Conservation (phyloP, 1,284 basidiomycete genomes). For the Irpex rosettiformis region DNA sequence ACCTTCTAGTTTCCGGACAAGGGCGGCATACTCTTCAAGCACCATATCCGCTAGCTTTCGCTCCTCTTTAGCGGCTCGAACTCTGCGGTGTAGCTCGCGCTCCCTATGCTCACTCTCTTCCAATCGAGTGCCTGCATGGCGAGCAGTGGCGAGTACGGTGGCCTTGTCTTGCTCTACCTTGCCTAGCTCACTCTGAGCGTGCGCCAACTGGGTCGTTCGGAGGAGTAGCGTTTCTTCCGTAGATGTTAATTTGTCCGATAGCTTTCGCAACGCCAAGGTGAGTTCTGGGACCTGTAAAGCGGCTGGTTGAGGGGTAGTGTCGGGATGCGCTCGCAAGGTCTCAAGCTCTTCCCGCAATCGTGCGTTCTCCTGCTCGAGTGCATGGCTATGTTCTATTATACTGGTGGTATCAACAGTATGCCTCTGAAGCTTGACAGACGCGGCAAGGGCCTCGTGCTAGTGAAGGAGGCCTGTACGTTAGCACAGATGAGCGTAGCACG, state of each 20-base stretch:
- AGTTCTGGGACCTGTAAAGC: slow-evolving; percentile 56
- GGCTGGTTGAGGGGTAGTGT: slow-evolving; percentile 40
- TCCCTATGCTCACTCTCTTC: slow-evolving; percentile 47
- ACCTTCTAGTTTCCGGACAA: slow-evolving; percentile 60
- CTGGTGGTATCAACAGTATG: slow-evolving; percentile 52
- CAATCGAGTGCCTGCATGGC: slow-evolving; percentile 45
- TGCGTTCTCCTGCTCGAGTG: slow-evolving; percentile 56
- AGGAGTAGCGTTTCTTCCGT: slow-evolving; percentile 51
- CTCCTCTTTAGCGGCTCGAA: slow-evolving; percentile 50
- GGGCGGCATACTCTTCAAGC: slow-evolving; percentile 65
- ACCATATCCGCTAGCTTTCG: slow-evolving; percentile 58
- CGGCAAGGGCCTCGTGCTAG: slow-evolving; percentile 64
- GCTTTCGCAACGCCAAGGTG: slow-evolving; percentile 59
- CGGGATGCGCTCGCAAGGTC: slow-evolving; percentile 47
- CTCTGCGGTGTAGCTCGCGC: slow-evolving; percentile 40
- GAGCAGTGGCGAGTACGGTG: slow-evolving; percentile 48
- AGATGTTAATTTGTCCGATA: slow-evolving; percentile 61
- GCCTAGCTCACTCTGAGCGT: slow-evolving; percentile 38
- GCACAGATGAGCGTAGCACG: slow-evolving; percentile 23
- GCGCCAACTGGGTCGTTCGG: slow-evolving; percentile 45
- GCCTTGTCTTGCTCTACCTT: slow-evolving; percentile 44
- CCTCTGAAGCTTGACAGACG: slow-evolving; percentile 63
- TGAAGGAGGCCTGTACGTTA: slow-evolving; percentile 24
- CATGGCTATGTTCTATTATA: slow-evolving; percentile 43
- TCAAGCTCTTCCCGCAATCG: slow-evolving; percentile 49